These are phyloP conservation scores for Peronospora farinosa DNA, from an alignment of 352 stramenopile genomes.

Conservation along the genomic window DNA sequence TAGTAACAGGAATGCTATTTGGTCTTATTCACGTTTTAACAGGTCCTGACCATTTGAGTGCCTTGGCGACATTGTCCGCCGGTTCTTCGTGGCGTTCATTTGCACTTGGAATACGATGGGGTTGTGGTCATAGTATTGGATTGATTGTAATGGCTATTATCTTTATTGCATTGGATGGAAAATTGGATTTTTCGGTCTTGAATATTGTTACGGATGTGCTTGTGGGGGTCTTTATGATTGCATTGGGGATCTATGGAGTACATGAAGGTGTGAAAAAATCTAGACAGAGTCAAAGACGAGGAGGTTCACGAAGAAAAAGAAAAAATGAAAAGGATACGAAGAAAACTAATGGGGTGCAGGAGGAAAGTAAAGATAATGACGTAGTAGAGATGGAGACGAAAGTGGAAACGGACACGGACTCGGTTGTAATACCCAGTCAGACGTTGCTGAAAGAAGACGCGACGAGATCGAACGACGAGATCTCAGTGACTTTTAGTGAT, in stretches of 20 bases:
- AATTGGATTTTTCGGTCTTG: conserved; percentile 47
- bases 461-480: conserved; percentile 8
- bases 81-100: conserved; percentile 75
- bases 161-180: conserved; percentile 59
- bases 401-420: conserved; percentile 36
- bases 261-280: conserved; percentile 58
- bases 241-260: conserved; percentile 54
- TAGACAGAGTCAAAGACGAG: conserved; percentile 17
- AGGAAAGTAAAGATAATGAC: conserved; percentile 13
- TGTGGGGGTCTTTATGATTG: conserved; percentile 64
- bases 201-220: conserved; percentile 55
- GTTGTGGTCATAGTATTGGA: conserved; percentile 82
- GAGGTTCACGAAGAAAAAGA: conserved; percentile 20
- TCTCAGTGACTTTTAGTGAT: conserved; percentile 19
- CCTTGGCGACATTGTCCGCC: conserved; percentile 72
- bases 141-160: conserved; percentile 64
- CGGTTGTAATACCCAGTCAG: conserved; percentile 15
- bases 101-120: conserved; percentile 80
- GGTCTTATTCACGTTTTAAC: conserved; percentile 61
- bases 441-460: conserved; percentile 14
- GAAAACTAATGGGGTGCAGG: conserved; percentile 2
- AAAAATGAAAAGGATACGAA: conserved; percentile 13
- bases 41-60: conserved; percentile 82
- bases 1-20: conserved; percentile 53
- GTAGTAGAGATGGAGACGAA: conserved; percentile 30